A percentile compares a stretch with the other conserved stretches of the same genome.
Conservation (phyloP, 2,329 filamentous ascomycete species). For the Pseudogymnoascus sp. region DNA sequence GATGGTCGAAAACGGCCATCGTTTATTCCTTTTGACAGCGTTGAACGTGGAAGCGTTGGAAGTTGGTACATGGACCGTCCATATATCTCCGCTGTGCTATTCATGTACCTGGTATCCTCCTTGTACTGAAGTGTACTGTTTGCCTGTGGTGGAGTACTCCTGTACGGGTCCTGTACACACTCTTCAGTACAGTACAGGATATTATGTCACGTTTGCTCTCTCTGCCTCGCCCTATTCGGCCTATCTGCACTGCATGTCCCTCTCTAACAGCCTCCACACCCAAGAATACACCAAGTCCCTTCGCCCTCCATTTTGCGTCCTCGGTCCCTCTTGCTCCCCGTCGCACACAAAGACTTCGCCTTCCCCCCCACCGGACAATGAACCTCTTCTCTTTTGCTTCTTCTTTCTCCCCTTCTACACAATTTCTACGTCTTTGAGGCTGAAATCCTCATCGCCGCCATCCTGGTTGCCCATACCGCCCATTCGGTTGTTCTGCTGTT, state of each 20-base stretch:
- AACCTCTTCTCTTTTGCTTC: conserved; percentile 16
- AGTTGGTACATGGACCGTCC: neutral
- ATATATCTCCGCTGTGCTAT: neutral
- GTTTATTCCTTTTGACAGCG: conserved; percentile 2
- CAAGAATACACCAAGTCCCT: neutral
- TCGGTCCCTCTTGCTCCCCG: conserved; percentile 14
- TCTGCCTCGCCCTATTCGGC: neutral
- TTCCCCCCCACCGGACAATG: conserved; percentile 16
- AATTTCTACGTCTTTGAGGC: conserved; percentile 13
- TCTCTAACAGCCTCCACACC: neutral
- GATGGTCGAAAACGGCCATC: neutral
- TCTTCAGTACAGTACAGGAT: neutral
- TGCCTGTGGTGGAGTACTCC: neutral
- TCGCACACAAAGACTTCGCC: conserved; percentile 18
- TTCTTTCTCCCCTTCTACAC: conserved; percentile 18
- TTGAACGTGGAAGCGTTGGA: neutral
- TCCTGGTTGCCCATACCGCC: conserved; percentile 20
- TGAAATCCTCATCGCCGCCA: conserved; percentile 15
- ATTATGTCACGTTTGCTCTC: neutral
- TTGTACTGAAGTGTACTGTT: conserved; percentile 1
- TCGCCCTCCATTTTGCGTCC: conserved; percentile 14
- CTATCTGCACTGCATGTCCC: neutral
- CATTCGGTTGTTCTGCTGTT: conserved; percentile 18
- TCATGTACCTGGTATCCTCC: neutral
- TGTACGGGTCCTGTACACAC: neutral